phyloP scores from a whole-genome alignment of 164 flowering plant genomes.

The Akebia trifoliata region DNA sequence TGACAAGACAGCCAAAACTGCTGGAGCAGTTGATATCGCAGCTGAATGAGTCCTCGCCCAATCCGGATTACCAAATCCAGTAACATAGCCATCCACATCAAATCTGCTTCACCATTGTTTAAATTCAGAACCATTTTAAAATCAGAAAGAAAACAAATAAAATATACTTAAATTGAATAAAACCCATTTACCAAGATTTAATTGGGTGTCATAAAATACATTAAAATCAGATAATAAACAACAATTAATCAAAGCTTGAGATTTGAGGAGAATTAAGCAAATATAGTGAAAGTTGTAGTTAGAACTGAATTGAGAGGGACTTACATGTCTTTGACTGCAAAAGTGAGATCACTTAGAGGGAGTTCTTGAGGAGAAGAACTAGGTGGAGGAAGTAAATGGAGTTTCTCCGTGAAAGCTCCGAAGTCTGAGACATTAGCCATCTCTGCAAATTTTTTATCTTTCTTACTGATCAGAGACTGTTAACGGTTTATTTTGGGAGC shows the following conservation, averaged over 20 bases:
- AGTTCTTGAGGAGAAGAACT: conserved; percentile 36
- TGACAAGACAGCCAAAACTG: conserved; percentile 47
- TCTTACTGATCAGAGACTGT: not conserved
- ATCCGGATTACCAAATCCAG: conserved; percentile 91
- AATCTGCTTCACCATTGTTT: conserved; percentile 40
- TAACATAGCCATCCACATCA: conserved; percentile 79
- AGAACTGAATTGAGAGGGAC: conserved; percentile 6
- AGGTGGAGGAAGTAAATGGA: conserved; percentile 33
- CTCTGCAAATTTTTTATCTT: not conserved
- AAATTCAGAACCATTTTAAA: conserved; percentile 10
- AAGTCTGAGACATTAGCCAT: conserved; percentile 32
- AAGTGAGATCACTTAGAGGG: conserved; percentile 66
- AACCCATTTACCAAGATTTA: not conserved
- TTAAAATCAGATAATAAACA: not conserved
- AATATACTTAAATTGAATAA: not conserved
- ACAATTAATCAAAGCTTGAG: not conserved
- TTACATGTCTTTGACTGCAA: conserved; percentile 91
- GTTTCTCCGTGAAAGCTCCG: conserved; percentile 82
- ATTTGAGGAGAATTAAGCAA: not conserved
- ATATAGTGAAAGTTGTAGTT: not conserved
- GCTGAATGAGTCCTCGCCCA: conserved; percentile 85
- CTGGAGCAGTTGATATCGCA: conserved; percentile 65
- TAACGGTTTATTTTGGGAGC: not conserved
- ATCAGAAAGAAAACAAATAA: not conserved
- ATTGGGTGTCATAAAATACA: not conserved